Evolutionary conservation across 1,139 yeast species (phyloP).

Genomic region (Candida anutae): DNA sequence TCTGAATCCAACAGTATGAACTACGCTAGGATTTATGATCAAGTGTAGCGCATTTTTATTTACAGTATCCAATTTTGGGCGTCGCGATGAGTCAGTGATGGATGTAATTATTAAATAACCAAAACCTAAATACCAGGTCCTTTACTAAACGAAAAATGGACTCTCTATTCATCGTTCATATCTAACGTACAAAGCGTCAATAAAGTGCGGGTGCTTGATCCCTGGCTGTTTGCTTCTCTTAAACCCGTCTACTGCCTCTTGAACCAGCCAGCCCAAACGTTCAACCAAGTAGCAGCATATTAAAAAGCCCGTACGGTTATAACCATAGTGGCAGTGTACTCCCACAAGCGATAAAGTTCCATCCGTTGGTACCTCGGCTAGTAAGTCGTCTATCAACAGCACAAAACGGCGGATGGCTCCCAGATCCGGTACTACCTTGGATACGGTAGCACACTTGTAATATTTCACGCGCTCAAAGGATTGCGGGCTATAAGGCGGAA

Average conservation of each 20-base stretch:
- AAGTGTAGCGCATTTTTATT: too few relatives aligned
- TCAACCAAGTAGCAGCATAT: constrained; percentile 66
- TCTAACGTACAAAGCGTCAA: constrained; percentile 64
- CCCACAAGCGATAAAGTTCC: too few relatives aligned
- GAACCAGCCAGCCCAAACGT: constrained; percentile 49
- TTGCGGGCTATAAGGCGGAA: constrained; percentile 66
- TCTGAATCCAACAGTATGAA: too few relatives aligned
- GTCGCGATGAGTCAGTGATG: too few relatives aligned
- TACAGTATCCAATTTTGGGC: too few relatives aligned
- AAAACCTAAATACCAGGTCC: too few relatives aligned
- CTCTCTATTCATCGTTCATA: constrained; percentile 37
- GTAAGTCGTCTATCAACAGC: constrained; percentile 43
- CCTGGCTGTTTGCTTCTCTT: constrained; percentile 59
- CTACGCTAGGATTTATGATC: too few relatives aligned
- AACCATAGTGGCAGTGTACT: constrained; percentile 79
- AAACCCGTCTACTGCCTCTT: constrained; percentile 59
- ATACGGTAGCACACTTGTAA: constrained; percentile 70
- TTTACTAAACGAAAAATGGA: neutral
- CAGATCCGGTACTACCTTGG: constrained; percentile 67
- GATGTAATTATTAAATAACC: too few relatives aligned
- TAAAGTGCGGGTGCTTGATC: constrained; percentile 69
- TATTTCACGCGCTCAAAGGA: constrained; percentile 48
- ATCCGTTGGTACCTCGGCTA: constrained; percentile 27
- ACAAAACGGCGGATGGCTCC: constrained; percentile 52
- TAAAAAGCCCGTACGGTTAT: constrained; percentile 71